Evolutionary conservation across 805 yeast genomes (phyloP).

Genomic region (Candida piceae): DNA sequence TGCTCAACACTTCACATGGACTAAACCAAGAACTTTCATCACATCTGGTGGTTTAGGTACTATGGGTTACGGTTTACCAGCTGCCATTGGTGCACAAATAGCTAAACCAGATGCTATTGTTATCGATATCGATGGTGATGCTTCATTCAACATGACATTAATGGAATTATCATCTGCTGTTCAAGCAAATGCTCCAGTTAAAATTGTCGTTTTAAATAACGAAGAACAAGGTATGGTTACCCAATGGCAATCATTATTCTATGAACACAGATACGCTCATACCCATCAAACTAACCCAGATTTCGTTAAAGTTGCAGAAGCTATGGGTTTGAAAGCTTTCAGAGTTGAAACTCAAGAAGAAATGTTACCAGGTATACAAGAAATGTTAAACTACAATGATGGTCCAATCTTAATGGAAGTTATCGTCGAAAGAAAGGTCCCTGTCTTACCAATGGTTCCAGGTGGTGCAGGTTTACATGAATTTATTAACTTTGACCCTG

Average conservation of each 20-base stretch:
- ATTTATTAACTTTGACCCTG: constrained; percentile 81
- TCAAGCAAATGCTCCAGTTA: constrained; percentile 88
- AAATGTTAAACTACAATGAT: constrained; percentile 62
- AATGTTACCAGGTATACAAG: constrained; percentile 49
- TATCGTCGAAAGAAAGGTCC: constrained; percentile 84
- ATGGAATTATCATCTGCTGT: constrained; percentile 92
- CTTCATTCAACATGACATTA: constrained; percentile 97
- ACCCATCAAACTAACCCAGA: constrained; percentile 96
- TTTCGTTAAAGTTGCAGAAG: constrained; percentile 86
- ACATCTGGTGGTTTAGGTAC: constrained; percentile 99
- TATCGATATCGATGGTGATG: constrained; percentile 97
- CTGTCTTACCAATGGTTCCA: constrained; percentile 97
- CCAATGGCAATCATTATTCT: constrained; percentile 97
- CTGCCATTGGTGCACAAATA: constrained; percentile 97
- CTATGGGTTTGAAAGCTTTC: constrained; percentile 87
- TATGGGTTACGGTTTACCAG: constrained; percentile 96
- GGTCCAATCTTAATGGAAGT: constrained; percentile 94
- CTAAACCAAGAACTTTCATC: constrained; percentile 84
- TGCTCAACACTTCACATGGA: constrained; percentile 96
- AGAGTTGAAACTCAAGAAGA: constrained; percentile 68
- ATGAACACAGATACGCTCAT: constrained; percentile 96
- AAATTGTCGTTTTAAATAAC: constrained; percentile 84
- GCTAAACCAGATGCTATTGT: constrained; percentile 93
- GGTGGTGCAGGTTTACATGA: constrained; percentile 93
- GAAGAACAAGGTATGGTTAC: constrained; percentile 99